These are phyloP conservation scores for Leavenworthia alabamica DNA, from an alignment of 345 rosid species.

Conservation along the genomic window DNA sequence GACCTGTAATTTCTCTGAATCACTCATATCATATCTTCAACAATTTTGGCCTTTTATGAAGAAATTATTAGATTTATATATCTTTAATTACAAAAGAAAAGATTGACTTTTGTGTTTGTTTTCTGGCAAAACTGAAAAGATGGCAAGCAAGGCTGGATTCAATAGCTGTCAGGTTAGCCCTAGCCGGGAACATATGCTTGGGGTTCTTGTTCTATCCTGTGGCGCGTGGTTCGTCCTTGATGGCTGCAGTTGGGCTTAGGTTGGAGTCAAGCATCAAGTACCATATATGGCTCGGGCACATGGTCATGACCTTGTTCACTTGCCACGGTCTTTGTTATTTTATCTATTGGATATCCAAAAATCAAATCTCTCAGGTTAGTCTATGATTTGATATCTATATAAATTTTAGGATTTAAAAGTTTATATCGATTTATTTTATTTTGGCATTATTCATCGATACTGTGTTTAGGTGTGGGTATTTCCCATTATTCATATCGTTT, in stretches of 20 bases:
- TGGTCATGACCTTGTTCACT: slow-evolving; percentile 47
- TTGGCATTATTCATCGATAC: background rate
- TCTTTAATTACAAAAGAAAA: background rate
- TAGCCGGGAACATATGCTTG: slow-evolving; percentile 50
- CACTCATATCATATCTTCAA: slow-evolving; percentile 9
- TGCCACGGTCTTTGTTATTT: slow-evolving; percentile 53
- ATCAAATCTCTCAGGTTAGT: slow-evolving; percentile 39
- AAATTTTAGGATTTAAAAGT: background rate
- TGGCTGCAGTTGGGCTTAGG: slow-evolving; percentile 56
- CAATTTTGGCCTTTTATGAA: background rate
- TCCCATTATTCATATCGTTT: background rate
- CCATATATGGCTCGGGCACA: slow-evolving; percentile 73
- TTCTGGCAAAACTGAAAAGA: slow-evolving; percentile 17
- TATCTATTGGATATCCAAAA: slow-evolving; percentile 30
- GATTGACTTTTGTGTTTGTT: background rate
- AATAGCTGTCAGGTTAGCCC: slow-evolving; percentile 32
- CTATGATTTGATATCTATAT: background rate
- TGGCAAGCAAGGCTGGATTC: slow-evolving; percentile 43
- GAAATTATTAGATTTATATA: background rate
- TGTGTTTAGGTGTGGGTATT: background rate
- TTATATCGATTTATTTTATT: background rate
- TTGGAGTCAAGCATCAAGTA: slow-evolving; percentile 70
- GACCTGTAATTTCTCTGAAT: slow-evolving; percentile 11
- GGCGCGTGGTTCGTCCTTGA: slow-evolving; percentile 62
- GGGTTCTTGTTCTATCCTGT: slow-evolving; percentile 67